Conservation (phyloP, 257 asterid genomes). For the Nicotiana sylvestris region DNA sequence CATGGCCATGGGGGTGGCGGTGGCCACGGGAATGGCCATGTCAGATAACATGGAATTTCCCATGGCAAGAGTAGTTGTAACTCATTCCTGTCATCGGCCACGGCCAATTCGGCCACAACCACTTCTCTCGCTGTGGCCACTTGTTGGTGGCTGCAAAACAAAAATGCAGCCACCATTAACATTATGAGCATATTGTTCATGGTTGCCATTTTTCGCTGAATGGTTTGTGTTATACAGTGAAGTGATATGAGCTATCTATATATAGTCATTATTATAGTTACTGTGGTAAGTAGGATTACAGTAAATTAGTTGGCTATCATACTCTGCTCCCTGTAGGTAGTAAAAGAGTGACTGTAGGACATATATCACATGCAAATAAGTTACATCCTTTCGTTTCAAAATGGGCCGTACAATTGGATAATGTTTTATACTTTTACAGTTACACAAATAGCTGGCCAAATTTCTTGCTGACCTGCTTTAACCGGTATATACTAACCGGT, state of each 20-base stretch:
- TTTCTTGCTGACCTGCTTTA: too few species aligned
- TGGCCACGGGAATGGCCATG: background rate
- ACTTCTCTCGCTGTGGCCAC: background rate
- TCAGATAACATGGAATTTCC: background rate
- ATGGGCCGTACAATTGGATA: too few species aligned
- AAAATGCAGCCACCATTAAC: background rate
- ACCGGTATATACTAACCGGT: too few species aligned
- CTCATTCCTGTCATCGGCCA: background rate
- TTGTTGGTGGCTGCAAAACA: background rate
- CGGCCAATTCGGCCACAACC: background rate
- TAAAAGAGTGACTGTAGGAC: too few species aligned
- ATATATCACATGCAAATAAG: too few species aligned
- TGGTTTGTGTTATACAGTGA: background rate
- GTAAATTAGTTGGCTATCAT: too few species aligned
- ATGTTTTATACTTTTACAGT: too few species aligned
- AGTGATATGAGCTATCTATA: background rate
- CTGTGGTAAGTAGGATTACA: background rate
- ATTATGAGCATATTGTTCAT: background rate
- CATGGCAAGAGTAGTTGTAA: background rate
- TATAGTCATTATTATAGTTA: background rate
- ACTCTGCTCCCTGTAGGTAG: too few species aligned
- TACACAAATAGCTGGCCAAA: too few species aligned
- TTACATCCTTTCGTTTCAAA: too few species aligned
- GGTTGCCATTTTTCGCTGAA: background rate
- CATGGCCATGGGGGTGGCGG: background rate